These are phyloP conservation scores for Manihot esculenta DNA, from an alignment of 441 rosid genomes.

Conservation along the genomic window DNA sequence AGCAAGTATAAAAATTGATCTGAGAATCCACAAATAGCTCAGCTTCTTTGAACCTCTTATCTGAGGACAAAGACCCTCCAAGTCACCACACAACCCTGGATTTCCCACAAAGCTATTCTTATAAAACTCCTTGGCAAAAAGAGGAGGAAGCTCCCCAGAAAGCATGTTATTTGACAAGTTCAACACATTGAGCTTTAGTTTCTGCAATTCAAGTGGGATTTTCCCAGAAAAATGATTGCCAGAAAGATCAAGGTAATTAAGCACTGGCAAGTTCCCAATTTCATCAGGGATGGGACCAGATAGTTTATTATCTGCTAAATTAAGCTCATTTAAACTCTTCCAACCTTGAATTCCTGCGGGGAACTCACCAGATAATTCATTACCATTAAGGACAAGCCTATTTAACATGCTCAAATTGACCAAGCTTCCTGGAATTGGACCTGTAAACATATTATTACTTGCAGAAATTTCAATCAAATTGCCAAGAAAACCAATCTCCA, in stretches of 20 bases:
- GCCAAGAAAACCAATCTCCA: conserved; percentile 56
- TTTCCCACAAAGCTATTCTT: conserved; percentile 76
- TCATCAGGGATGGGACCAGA: conserved; percentile 66
- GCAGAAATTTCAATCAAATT: conserved; percentile 68
- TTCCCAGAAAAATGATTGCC: conserved; percentile 60
- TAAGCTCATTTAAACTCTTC: conserved; percentile 78
- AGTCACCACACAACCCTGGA: conserved; percentile 74
- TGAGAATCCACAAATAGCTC: conserved; percentile 59
- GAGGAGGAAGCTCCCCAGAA: conserved; percentile 68
- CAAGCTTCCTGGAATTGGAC: conserved; percentile 61
- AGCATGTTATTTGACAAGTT: conserved; percentile 73
- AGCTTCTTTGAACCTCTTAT: conserved; percentile 38
- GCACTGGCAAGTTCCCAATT: conserved; percentile 72
- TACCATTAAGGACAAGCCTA: conserved; percentile 69
- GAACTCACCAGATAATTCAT: conserved; percentile 63
- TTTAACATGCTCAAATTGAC: conserved; percentile 50
- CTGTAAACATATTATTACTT: conserved; percentile 59
- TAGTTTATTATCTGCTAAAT: conserved; percentile 60
- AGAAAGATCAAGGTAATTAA: conserved; percentile 92
- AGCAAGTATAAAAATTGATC: conserved; percentile 63
- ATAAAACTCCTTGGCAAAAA: conserved; percentile 61
- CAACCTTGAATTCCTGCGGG: conserved; percentile 54
- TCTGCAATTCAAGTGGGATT: conserved; percentile 66
- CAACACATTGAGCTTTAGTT: conserved; percentile 76
- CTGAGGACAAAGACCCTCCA: conserved; percentile 60